Evolutionary conservation across 2,329 filamentous ascomycete species (phyloP), one percentile per base, ranked within the genome.

Genomic region (Phialocephala subalpina): DNA sequence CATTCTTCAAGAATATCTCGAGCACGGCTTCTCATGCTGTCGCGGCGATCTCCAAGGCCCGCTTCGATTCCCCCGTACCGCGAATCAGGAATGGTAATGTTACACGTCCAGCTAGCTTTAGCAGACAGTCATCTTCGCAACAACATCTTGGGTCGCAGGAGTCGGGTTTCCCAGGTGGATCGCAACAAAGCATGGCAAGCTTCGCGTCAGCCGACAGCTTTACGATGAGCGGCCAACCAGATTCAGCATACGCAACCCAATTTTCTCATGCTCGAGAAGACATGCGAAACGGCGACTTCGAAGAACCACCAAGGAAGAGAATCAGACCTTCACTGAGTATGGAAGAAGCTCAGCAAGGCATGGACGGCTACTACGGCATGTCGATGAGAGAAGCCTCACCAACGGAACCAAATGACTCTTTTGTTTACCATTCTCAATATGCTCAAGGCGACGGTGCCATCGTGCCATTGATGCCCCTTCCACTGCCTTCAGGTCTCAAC

Each of bases 1-100:
- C 96, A 1, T 97, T 97, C 77, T 98, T 99, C 82, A 94, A 94
- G 76, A 97, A 97, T 75, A 98, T 99, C 70, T 98, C 95, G 3
- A 92, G 89, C 69, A 97, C 94, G 1, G 94, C 96, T 0, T 96
- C 93, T 4, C 95, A 94, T 73, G 96, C 96, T 33, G 92, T 99
- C 64, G 94, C 94, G 68, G 95, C 96, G 65, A 97, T 99, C 79
- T 97, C 93, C 86, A 97, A 98, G 81, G 95, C 96, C 18, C 88
- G 95, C 14, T 91, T 97, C 73, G 94, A 97, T 77, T 97, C 94
- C 1, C 94, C 94, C 1, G 90, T 86, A 8, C 91, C 91, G 4
- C 84, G 92, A 66, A 83, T 81, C 64, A 86, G 87, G 56, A 82
- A 82, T 20, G 79, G 80, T 36, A 89, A 86, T 71, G 87, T 87